A percentile compares a stretch with the other conserved stretches of the same genome.
Evolutionary conservation across 495 filamentous ascomycete species (phyloP).

Genomic region (Neurospora terricola): DNA sequence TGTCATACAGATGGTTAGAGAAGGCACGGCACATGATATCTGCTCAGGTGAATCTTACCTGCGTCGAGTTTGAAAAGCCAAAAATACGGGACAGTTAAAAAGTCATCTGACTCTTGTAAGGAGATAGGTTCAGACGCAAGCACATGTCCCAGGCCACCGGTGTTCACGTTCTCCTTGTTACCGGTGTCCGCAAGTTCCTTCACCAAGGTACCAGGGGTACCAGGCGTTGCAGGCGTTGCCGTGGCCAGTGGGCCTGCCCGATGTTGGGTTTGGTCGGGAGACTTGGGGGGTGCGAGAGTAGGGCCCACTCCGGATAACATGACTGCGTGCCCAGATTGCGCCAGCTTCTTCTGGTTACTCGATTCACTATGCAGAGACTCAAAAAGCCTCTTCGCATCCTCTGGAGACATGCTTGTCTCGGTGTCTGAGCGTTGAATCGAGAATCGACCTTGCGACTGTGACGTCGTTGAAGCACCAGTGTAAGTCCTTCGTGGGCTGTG

Average conservation of each 20-base stretch:
- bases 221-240: neutral
- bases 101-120: neutral
- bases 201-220: neutral
- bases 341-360: neutral
- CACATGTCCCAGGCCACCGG: neutral
- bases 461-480: neutral
- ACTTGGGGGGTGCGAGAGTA: neutral
- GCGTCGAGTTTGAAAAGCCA: conserved; percentile 7
- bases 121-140: neutral
- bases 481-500: neutral
- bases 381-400: neutral
- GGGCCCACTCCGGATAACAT: neutral
- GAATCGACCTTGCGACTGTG: neutral
- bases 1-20: neutral
- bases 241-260: neutral
- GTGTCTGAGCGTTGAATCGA: neutral
- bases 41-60: neutral
- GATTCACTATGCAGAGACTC: neutral
- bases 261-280: neutral
- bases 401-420: neutral
- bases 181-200: neutral
- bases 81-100: conserved; percentile 6
- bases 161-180: neutral
- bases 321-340: neutral
- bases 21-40: neutral